phyloP scores from a whole-genome alignment of 169 alveolate species.

The Amoebophrya sp. region DNA sequence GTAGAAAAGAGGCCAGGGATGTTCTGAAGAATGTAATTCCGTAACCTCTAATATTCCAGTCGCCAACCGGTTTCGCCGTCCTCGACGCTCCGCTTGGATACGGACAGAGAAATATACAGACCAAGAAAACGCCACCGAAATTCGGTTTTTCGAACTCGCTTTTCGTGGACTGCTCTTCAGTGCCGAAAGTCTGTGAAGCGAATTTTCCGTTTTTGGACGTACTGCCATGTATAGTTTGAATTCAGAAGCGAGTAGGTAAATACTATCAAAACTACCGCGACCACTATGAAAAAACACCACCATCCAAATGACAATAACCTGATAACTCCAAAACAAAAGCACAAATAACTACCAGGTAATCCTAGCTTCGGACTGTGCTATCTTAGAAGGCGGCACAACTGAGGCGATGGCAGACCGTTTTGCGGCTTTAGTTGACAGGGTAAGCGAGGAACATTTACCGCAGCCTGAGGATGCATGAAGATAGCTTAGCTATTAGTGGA shows the following conservation, averaged over 20 bases:
- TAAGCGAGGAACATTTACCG: background rate
- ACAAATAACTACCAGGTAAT: too few relatives aligned
- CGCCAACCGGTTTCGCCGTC: background rate
- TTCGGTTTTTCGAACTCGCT: background rate
- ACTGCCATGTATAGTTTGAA: background rate
- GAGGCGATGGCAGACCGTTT: background rate
- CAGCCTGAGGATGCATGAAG: background rate
- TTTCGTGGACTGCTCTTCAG: background rate
- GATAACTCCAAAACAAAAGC: background rate
- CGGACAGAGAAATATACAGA: background rate
- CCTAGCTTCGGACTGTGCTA: background rate
- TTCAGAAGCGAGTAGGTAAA: background rate
- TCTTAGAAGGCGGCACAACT: background rate
- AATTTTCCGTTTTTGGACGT: background rate
- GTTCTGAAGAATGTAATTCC: too few relatives aligned
- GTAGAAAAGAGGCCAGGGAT: too few relatives aligned
- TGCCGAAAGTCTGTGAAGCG: background rate
- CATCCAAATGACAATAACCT: background rate
- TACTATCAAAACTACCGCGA: background rate
- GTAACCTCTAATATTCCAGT: too few relatives aligned
- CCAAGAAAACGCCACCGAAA: background rate
- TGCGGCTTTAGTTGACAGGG: background rate
- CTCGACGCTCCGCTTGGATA: background rate
- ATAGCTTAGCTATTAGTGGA: background rate
- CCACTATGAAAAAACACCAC: background rate